A percentile compares a stretch with the other conserved stretches of the same genome.
Evolutionary conservation across 495 filamentous ascomycete species (phyloP).

Genomic region (Trichocladium uniseriatum): DNA sequence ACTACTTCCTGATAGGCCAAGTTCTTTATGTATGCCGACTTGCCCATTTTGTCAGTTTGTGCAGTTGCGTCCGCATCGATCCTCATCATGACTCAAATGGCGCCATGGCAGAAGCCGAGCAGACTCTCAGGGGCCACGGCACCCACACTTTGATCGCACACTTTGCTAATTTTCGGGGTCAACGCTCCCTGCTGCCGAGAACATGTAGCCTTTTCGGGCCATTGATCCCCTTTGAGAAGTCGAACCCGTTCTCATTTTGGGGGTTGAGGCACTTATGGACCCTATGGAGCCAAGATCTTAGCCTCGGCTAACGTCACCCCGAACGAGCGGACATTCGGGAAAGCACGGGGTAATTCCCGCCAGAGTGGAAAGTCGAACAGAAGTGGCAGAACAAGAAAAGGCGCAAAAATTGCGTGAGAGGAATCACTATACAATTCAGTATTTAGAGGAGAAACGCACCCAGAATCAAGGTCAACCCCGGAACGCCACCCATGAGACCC

Average conservation of each 20-base stretch:
- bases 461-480: conserved; percentile 5
- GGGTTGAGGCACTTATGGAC: neutral
- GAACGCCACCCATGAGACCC: conserved; percentile 13
- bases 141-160: too few relatives aligned
- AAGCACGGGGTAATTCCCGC: neutral
- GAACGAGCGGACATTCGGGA: conserved; percentile 2
- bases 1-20: too few relatives aligned
- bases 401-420: neutral
- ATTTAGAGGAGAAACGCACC: conserved; percentile 1
- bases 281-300: neutral
- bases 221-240: neutral
- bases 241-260: neutral
- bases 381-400: too few relatives aligned
- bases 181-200: too few relatives aligned
- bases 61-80: too few relatives aligned
- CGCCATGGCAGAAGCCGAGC: too few relatives aligned
- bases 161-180: too few relatives aligned
- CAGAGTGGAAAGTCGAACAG: conserved; percentile 1
- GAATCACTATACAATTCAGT: conserved; percentile 1
- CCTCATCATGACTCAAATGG: too few relatives aligned
- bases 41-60: too few relatives aligned
- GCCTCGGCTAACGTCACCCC: conserved; percentile 12
- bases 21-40: too few relatives aligned
- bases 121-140: too few relatives aligned
- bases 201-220: too few relatives aligned